phyloP scores from a whole-genome alignment of 2,329 filamentous ascomycete species.

The Stachybotrys chlorohalonatus region DNA sequence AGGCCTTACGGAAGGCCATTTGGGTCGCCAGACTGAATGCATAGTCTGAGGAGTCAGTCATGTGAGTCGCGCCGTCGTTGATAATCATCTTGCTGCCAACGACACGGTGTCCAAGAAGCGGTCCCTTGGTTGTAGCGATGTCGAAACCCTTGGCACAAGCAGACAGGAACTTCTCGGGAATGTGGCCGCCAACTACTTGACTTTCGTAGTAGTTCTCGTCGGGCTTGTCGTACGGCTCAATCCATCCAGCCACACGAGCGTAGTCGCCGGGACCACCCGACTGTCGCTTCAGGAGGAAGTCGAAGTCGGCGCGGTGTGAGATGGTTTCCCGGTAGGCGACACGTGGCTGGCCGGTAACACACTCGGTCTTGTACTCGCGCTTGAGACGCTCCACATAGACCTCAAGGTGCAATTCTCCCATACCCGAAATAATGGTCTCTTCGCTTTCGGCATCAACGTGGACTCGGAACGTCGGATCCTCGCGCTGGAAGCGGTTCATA shows the following conservation, averaged over 20 bases:
- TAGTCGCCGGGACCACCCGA: constrained; percentile 93
- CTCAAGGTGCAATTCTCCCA: constrained; percentile 94
- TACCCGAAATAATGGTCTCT: constrained; percentile 96
- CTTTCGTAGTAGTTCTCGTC: constrained; percentile 77
- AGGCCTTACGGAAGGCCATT: constrained; percentile 93
- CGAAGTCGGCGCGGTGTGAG: constrained; percentile 69
- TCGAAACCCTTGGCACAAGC: constrained; percentile 96
- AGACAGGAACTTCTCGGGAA: constrained; percentile 90
- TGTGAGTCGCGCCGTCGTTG: constrained; percentile 93
- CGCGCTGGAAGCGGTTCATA: constrained; percentile 96
- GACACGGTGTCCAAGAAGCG: constrained; percentile 85
- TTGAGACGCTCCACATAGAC: constrained; percentile 97
- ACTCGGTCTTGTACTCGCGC: constrained; percentile 94
- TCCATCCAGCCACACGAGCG: constrained; percentile 81
- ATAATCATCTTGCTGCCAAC: constrained; percentile 85
- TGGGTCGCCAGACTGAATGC: constrained; percentile 92
- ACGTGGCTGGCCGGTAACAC: constrained; percentile 89
- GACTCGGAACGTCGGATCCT: constrained; percentile 95
- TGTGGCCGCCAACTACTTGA: constrained; percentile 79
- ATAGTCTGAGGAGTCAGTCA: constrained; percentile 95
- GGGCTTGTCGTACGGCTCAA: constrained; percentile 73
- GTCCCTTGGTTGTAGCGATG: constrained; percentile 72
- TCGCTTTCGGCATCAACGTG: constrained; percentile 86
- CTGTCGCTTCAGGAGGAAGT: constrained; percentile 92
- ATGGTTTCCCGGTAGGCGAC: constrained; percentile 97